A percentile compares a stretch with the other conserved stretches of the same genome.
phyloP scores from a whole-genome alignment of 1,139 yeast species.

The Taphrina wiesneri region DNA sequence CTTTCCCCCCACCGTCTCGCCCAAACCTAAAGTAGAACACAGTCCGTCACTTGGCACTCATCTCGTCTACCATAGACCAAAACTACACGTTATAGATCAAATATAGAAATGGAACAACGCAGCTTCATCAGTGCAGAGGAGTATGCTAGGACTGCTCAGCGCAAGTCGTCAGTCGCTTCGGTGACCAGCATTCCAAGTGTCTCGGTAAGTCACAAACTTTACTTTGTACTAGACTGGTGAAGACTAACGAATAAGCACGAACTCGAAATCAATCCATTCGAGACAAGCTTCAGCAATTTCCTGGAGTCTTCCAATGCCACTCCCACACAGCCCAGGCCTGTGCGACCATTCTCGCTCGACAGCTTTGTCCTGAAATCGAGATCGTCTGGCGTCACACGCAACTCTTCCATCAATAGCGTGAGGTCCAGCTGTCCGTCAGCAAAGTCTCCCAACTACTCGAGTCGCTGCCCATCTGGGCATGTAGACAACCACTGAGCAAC shows the following conservation, averaged over 20 bases:
- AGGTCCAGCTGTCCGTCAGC: neutral
- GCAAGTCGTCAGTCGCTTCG: neutral
- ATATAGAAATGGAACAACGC: constrained; percentile 1
- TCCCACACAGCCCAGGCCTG: neutral
- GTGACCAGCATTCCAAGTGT: neutral
- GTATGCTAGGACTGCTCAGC: neutral
- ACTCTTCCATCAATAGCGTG: constrained; percentile 8
- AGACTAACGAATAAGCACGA: constrained; percentile 1
- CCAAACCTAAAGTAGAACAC: neutral
- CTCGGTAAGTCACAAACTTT: neutral
- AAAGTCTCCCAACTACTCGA: neutral
- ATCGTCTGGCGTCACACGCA: neutral
- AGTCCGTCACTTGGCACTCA: neutral
- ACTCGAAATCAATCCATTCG: constrained; percentile 18
- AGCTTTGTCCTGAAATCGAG: neutral
- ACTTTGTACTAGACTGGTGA: neutral
- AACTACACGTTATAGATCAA: neutral
- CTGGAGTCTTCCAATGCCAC: neutral
- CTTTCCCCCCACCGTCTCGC: neutral
- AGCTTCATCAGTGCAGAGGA: neutral
- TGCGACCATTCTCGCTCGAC: constrained; percentile 13
- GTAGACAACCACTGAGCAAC: neutral
- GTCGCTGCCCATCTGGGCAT: neutral
- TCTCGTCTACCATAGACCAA: neutral
- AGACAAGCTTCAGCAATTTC: constrained; percentile 5